Evolutionary conservation across 2,329 filamentous ascomycete genomes (phyloP), one percentile per base, ranked within the genome.

Genomic region (Lasiodiplodia sp.): DNA sequence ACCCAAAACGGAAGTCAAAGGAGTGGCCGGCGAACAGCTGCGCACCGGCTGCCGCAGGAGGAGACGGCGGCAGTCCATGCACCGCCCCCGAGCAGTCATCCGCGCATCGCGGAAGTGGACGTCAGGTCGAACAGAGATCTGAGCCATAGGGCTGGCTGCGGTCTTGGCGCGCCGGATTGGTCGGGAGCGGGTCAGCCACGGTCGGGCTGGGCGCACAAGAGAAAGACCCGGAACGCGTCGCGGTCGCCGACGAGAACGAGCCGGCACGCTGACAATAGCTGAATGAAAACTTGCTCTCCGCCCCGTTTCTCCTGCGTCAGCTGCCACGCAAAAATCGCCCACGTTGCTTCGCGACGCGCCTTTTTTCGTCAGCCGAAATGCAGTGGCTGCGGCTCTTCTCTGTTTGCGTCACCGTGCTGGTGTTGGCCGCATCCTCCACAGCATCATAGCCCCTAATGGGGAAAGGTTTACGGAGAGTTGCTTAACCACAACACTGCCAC

Each of bases 101-200:
- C 55, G 37, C n/a, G 21, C 47, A 21, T 11, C 14, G 63, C 34
- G 16, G 16, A 16, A 52, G 2, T 63, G 44, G 44, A 49, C 18
- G 31, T 12, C 60, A 40, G 60, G 60, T 47, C 60, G 51, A 6
- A 7, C 3, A 34, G n/a, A 49, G 63, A 56, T 56, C 63, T 66
- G 63, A 56, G 51, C 63, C 63, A 25, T 66, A 66, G 52, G 63
- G 63, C 63, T 66, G 63, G 52, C 37, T 21, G 12, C 21, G n/a
- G 34, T 21, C 34, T 56, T 44, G 63, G 63, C 51, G 63, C 21
- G 23, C 21, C 12, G 60, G 6, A 38, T 23, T 40, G 23, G 62
- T 14, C 25, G 47, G 23, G 11, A 5, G 49, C 23, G 23, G 58
- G 14, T 44, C 23, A 40, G 31, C 31, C 31, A 52, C 11, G 60